phyloP scores from a whole-genome alignment of 2,329 filamentous ascomycete genomes.

The Verticillium dahliae region DNA sequence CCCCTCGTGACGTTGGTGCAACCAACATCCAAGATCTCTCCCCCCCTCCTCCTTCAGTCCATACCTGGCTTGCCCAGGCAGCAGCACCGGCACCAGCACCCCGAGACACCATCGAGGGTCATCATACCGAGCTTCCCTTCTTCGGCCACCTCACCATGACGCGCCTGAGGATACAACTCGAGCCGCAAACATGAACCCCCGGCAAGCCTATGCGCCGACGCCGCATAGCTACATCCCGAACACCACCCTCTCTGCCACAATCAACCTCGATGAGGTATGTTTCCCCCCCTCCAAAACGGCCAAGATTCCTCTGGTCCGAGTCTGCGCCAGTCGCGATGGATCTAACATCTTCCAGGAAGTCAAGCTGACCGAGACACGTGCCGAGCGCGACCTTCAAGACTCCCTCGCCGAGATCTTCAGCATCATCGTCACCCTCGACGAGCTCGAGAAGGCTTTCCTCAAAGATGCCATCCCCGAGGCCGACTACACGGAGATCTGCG shows the following conservation, averaged over 20 bases:
- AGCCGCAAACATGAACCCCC: conserved; percentile 40
- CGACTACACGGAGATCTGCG: conserved; percentile 95
- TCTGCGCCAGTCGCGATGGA: conserved; percentile 22
- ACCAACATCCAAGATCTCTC: no score
- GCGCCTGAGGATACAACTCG: neutral
- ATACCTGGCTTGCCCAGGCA: neutral
- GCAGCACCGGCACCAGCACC: neutral
- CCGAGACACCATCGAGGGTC: neutral
- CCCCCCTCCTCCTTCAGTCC: neutral
- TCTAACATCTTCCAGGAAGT: conserved; percentile 71
- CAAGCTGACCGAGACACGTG: conserved; percentile 78
- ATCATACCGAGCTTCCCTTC: neutral
- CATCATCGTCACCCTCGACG: conserved; percentile 92
- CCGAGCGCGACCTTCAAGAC: conserved; percentile 89
- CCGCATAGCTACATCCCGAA: conserved; percentile 90
- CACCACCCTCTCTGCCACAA: conserved; percentile 74
- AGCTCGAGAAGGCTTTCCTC: conserved; percentile 92
- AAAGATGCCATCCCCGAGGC: conserved; percentile 88
- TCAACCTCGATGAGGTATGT: conserved; percentile 83
- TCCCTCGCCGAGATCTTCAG: conserved; percentile 96
- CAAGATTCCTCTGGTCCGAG: neutral
- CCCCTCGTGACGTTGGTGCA: no score
- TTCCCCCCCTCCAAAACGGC: neutral
- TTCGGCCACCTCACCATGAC: conserved; percentile 1
- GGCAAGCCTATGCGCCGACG: conserved; percentile 78